Percentiles rank a stretch among this genome's conserved stretches.
Evolutionary conservation across 331 rosid genomes (phyloP).

Genomic region (Phaseolus coccineus): DNA sequence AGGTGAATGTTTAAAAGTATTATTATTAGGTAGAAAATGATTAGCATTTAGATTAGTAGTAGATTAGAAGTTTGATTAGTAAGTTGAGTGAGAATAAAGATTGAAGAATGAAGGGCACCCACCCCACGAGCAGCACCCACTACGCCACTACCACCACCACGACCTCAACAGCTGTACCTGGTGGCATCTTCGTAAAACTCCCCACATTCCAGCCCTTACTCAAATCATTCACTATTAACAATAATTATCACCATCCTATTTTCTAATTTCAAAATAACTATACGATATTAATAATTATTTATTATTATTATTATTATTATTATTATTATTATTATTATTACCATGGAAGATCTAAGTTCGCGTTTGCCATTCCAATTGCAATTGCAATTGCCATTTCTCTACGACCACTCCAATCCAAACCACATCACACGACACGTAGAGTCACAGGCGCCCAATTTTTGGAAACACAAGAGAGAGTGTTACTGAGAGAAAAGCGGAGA

Average conservation of each 20-base stretch:
- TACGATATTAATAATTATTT: too few relatives aligned
- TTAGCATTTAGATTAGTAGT: neutral
- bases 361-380: constrained; percentile 23
- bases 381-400: constrained; percentile 23
- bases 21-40: neutral
- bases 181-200: constrained; percentile 55
- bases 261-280: neutral
- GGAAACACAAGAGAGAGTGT: neutral
- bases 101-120: constrained; percentile 10
- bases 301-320: neutral
- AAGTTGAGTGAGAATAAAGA: constrained; percentile 36
- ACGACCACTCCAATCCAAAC: constrained; percentile 32
- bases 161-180: constrained; percentile 14
- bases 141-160: neutral
- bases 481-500: too few relatives aligned
- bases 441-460: neutral
- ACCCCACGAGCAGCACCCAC: constrained; percentile 15
- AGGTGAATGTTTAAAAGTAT: too few relatives aligned
- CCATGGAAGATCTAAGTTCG: constrained; percentile 34
- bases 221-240: neutral
- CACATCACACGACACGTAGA: constrained; percentile 31
- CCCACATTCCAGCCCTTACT: neutral
- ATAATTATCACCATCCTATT: neutral
- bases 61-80: neutral
- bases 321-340: neutral